These are phyloP conservation scores for Dimargaris xerosporica DNA, from an alignment of 192 early-diverging fungal species.

Conservation along the genomic window DNA sequence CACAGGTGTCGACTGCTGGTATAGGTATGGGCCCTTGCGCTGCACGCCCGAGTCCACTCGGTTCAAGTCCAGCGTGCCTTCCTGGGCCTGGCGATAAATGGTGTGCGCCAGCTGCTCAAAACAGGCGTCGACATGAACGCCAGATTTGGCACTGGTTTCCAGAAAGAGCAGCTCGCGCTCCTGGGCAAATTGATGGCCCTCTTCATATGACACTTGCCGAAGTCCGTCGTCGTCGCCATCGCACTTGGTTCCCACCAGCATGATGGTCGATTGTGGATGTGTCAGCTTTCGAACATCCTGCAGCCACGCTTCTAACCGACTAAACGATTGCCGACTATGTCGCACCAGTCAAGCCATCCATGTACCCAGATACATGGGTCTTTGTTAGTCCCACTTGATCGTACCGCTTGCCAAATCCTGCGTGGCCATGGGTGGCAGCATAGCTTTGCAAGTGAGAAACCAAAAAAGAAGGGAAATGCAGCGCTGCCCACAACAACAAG, in stretches of 20 bases:
- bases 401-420: too few species aligned
- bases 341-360: too few species aligned
- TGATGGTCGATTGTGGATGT: constrained; percentile 44
- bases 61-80: constrained; percentile 18
- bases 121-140: constrained; percentile 32
- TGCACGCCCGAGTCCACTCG: constrained; percentile 29
- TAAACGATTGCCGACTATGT: constrained; percentile 38
- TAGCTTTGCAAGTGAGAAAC: too few species aligned
- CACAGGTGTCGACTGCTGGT: too few species aligned
- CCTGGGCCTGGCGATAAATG: constrained; percentile 18
- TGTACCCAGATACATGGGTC: too few species aligned
- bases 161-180: constrained; percentile 37
- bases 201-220: constrained; percentile 28
- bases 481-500: too few species aligned
- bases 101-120: constrained; percentile 20
- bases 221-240: constrained; percentile 18
- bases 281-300: constrained; percentile 47
- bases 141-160: constrained; percentile 48
- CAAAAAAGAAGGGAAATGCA: too few species aligned
- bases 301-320: constrained; percentile 46
- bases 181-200: constrained; percentile 37
- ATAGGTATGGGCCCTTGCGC: constrained; percentile 27
- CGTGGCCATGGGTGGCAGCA: too few species aligned
- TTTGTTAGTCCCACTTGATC: too few species aligned
- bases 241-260: constrained; percentile 58